Percentiles rank a stretch among this genome's conserved stretches.
These are phyloP conservation scores for Urtica urens DNA, from an alignment of 306 rosid genomes.

Conservation along the genomic window DNA sequence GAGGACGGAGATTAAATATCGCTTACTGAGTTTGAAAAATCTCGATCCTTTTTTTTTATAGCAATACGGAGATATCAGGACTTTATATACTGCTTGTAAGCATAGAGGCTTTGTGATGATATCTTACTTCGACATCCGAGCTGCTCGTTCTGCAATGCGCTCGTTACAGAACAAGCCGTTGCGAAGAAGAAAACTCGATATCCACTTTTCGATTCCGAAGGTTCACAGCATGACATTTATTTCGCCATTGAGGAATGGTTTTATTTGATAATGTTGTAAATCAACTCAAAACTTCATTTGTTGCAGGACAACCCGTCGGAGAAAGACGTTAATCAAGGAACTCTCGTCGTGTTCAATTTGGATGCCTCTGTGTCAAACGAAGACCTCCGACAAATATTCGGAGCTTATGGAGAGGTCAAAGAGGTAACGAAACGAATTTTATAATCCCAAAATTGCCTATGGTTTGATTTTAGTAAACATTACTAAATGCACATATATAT, in stretches of 20 bases:
- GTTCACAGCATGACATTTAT: constrained; percentile 29
- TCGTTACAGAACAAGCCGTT: constrained; percentile 78
- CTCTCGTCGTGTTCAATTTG: constrained; percentile 91
- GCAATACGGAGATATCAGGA: constrained; percentile 93
- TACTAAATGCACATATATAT: too few species aligned
- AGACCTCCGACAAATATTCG: constrained; percentile 84
- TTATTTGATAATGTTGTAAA: constrained; percentile 10
- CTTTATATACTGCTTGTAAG: constrained; percentile 92
- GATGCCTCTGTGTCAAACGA: constrained; percentile 89
- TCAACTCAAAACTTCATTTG: constrained; percentile 12
- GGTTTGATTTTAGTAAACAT: neutral
- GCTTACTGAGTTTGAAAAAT: too few species aligned
- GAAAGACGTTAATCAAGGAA: constrained; percentile 91
- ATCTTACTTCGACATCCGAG: constrained; percentile 87
- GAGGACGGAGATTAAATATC: too few species aligned
- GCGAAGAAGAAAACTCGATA: constrained; percentile 89
- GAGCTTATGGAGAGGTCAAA: constrained; percentile 89
- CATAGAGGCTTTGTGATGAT: constrained; percentile 97
- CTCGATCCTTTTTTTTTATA: constrained; percentile 20
- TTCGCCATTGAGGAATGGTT: neutral
- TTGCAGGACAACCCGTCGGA: constrained; percentile 90
- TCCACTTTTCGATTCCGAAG: constrained; percentile 97
- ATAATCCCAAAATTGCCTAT: neutral
- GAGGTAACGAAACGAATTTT: constrained; percentile 41
- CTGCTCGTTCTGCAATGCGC: constrained; percentile 95